Conservation (phyloP, 108 stramenopile species). For the Pseudonitzschia pungens region DNA sequence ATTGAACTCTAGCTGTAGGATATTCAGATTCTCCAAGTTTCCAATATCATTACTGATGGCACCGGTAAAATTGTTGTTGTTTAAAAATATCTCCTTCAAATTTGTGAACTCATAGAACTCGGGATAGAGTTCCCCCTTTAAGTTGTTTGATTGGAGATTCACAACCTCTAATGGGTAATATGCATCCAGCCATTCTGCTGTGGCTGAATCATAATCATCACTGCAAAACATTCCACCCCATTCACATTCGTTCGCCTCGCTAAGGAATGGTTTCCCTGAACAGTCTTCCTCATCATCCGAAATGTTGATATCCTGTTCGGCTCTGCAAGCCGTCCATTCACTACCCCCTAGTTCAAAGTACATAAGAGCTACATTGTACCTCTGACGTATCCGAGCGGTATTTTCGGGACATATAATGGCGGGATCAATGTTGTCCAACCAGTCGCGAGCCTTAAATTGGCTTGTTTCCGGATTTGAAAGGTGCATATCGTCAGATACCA, state of each 20-base stretch:
- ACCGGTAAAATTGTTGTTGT: conserved; percentile 42
- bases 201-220: conserved; percentile 5
- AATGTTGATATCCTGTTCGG: conserved; percentile 10
- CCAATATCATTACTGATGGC: conserved; percentile 27
- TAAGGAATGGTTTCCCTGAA: conserved; percentile 18
- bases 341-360: conserved; percentile 40
- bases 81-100: conserved; percentile 26
- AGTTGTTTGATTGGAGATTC: conserved; percentile 34
- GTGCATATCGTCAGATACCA: conserved; percentile 23
- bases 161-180: conserved; percentile 31
- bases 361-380: conserved; percentile 39
- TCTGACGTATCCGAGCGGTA: conserved; percentile 26
- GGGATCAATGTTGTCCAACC: conserved; percentile 55
- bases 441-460: conserved; percentile 49
- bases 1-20: conserved; percentile 59
- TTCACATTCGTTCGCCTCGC: conserved; percentile 45
- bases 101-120: conserved; percentile 38
- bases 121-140: conserved; percentile 32
- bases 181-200: not conserved
- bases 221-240: conserved; percentile 66
- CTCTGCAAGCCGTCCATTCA: conserved; percentile 43
- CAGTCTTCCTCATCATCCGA: conserved; percentile 16
- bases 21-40: conserved; percentile 30
- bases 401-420: conserved; percentile 47
- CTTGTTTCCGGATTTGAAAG: conserved; percentile 28